These are phyloP conservation scores for Vigna angularis DNA, from an alignment of 306 rosid genomes.

Conservation along the genomic window DNA sequence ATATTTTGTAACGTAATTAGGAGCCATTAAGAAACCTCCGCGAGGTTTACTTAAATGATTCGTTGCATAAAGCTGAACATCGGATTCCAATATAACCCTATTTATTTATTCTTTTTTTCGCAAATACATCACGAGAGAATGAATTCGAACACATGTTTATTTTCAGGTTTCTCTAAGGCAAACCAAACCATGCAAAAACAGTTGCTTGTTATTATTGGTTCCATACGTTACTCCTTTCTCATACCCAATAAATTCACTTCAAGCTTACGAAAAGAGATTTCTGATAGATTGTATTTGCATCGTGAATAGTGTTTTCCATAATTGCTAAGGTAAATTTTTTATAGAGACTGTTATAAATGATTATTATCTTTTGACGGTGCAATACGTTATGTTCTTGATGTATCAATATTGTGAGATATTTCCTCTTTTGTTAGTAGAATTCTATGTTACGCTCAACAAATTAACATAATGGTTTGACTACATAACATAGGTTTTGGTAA, in stretches of 20 bases:
- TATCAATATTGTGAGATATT: no score
- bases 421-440: no score
- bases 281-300: neutral
- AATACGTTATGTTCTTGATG: no score
- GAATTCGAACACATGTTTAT: slow-evolving; percentile 6
- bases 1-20: slow-evolving; percentile 47
- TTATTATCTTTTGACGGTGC: no score
- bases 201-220: slow-evolving; percentile 1
- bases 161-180: neutral
- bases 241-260: neutral
- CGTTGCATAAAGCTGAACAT: slow-evolving; percentile 34
- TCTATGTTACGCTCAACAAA: no score
- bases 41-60: slow-evolving; percentile 38
- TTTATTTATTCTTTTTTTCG: slow-evolving; percentile 24
- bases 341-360: no score
- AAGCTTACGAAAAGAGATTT: neutral
- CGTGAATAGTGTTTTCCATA: no score
- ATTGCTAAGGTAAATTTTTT: no score
- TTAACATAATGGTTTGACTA: no score
- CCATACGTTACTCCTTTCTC: neutral
- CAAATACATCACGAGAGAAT: slow-evolving; percentile 32
- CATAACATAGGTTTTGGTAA: no score
- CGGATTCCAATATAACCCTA: slow-evolving; percentile 39
- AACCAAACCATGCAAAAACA: neutral
- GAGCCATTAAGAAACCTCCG: slow-evolving; percentile 35